Base-by-base conservation (phyloP, 202 grass and related monocot genomes). In the Digitaria exilis region DNA sequence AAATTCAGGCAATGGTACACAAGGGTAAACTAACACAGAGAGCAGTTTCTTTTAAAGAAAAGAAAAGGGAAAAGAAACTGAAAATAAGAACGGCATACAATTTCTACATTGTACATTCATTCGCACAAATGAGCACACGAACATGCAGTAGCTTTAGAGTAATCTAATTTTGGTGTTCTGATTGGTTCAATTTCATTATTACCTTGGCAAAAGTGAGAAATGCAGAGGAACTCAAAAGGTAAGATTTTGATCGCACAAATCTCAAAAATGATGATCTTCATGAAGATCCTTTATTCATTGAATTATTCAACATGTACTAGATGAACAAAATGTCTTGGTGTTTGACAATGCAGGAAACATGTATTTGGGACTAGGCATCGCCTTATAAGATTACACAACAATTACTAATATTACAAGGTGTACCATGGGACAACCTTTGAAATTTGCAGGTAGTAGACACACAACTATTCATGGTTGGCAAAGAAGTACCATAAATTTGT, bases 61-160 rank as follows among this genome's bases (percentile, higher is more conserved):
- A 31, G 28, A 62, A 62, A 30, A 59, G 9, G 52, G 57, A 50
- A 63, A 74, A 28, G 22, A 16, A 65, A 65, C 74, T 21, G 26
- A 37, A 8, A 68, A 32, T 35, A 44, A 78, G 39, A 77, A 45
- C 39, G 52, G 15, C 15, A 73, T 69, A 56, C 7, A 2, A 32
- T 57, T 76, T 84, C 26, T 28, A 10, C 51, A 78, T 48, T 75
- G 52, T 63, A 6, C 10, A 84, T 31, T 43, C 41, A 30, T 75
- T 75, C 12, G 76, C 19, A 7, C 11, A 59, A 72, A 48, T 77
- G 15, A 63, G n/a, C 37, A 17, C 0, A 15, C 21, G 44, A 26
- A 28, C 17, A 1, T 69, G 39, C 37, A 31, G 12, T 21, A 60
- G 65, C 16, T 49, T 58, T 77, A 48, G 60, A 14, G 17, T 39